Conservation (phyloP, 345 rosid genomes). For the sweet orange (Citrus sinensis) region DVS_A1.0 CM039163.1:25606001-25606500, state of each 20-base stretch:
- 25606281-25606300: not conserved
- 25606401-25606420: not conserved
- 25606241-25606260: not conserved
- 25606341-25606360: not conserved
- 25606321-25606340: not conserved
- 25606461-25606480: not conserved
- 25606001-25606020: not conserved
- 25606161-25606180: too few relatives aligned
- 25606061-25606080: not conserved
- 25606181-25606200: not conserved
- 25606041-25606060: not conserved
- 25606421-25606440: not conserved
- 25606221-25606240: not conserved
- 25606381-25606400: not conserved
- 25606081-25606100: not conserved
- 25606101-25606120: not conserved
- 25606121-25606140: not conserved
- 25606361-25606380: not conserved
- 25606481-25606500: not conserved
- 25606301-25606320: not conserved
- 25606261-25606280: not conserved
- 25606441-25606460: too few relatives aligned
- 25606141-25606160: not conserved
- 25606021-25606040: not conserved
- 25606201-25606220: not conserved